Evolutionary conservation across 1,284 basidiomycete species (phyloP), one percentile per base, ranked within the genome.

Genomic region (Pseudozyma hubeiensis): DNA sequence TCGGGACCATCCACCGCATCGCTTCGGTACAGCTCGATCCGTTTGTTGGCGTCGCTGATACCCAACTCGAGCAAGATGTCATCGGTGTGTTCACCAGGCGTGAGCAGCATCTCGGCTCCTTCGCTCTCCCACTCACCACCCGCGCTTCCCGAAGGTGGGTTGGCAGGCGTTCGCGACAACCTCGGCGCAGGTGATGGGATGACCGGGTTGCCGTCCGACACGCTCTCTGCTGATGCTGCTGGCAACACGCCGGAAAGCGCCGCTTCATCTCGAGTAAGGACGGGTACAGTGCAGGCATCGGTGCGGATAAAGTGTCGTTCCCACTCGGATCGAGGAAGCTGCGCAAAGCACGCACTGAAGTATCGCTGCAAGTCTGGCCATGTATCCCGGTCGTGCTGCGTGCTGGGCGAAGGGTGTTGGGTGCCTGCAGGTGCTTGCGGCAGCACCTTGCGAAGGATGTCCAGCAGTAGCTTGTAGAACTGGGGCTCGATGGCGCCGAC

Each of bases 281-380:
- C 90, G 0, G 92, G 91, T 7, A 91, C 87, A 5, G 88, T 88
- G 81, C 92, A 94, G 8, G 91, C 90, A 69, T 94, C 92, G 8
- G 89, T 90, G 33, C 88, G 91, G 89, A 82, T 86, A 79, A 92
- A 93, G 6, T 90, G 84, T 5, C 85, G 77, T 1, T 88, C 87
- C 92, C 92, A 94, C 56, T 90, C 89, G 64, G 91, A 89, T 52
- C 91, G 87, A 0, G 89, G 86, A 47, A 87, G 87, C 34, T 87
- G 86, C 58, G 86, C 84, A 84, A 94, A 94, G 2, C 90, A 91
- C 8, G 86, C 84, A 46, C 87, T 86, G 33, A 93, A 82, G 81
- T 90, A 92, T 19, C 85, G 81, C 53, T 85, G 86, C 57, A 92
- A 80, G 44, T 84, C 86, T 0, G 88, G 87, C 92, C 92, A 93